Conservation (phyloP, 768 basidiomycete species). For the Phaeotremella skinneri region DNA sequence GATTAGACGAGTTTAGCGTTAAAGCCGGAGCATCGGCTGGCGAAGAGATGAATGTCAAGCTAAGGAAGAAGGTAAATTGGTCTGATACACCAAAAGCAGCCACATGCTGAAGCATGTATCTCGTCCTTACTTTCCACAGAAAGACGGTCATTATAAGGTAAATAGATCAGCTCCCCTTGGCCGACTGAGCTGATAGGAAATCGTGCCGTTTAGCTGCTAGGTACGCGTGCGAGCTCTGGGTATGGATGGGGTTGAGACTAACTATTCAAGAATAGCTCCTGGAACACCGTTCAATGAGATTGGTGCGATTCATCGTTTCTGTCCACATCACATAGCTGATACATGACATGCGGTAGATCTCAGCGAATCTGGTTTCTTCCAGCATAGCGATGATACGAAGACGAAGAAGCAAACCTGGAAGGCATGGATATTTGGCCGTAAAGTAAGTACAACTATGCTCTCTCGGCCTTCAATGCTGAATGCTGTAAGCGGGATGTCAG, state of each 20-base stretch:
- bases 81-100: neutral
- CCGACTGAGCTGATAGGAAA: neutral
- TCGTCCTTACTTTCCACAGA: slow-evolving; percentile 18
- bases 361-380: slow-evolving; percentile 36
- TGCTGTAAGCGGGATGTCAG: no score
- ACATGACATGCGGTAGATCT: slow-evolving; percentile 27
- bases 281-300: slow-evolving; percentile 50
- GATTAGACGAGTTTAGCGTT: slow-evolving; percentile 12
- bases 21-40: slow-evolving; percentile 7
- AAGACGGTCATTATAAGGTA: slow-evolving; percentile 36
- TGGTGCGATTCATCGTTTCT: slow-evolving; percentile 15
- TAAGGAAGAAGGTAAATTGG: slow-evolving; percentile 32
- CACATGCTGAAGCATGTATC: neutral
- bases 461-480: slow-evolving; percentile 3
- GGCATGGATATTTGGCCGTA: slow-evolving; percentile 44
- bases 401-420: slow-evolving; percentile 29
- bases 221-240: no score
- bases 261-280: slow-evolving; percentile 33
- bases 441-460: no score
- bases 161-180: neutral
- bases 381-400: slow-evolving; percentile 13
- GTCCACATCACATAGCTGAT: neutral
- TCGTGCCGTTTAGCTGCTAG: slow-evolving; percentile 21
- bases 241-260: neutral
- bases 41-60: slow-evolving; percentile 38